Evolutionary conservation across 2,329 filamentous ascomycete genomes (phyloP).

Genomic region (Parascedosporium putredinis): DNA sequence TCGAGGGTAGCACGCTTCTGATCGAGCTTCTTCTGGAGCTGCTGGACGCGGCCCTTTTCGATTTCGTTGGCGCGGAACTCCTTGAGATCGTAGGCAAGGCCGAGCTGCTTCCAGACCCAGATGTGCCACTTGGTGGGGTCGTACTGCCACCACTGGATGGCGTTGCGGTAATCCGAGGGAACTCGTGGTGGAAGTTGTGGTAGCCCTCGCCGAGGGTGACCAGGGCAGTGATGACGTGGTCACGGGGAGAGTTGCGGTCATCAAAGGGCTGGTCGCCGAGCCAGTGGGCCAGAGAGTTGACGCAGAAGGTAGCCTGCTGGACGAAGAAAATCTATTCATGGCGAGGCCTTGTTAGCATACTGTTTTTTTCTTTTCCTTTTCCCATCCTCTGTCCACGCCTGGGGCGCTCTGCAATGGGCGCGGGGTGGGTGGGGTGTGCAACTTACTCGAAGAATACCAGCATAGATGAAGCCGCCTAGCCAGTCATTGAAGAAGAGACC

Average conservation of each 20-base stretch:
- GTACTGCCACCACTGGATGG: constrained; percentile 84
- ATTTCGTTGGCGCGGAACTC: constrained; percentile 88
- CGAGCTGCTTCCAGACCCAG: constrained; percentile 73
- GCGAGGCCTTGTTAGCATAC: not conserved
- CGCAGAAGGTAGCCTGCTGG: constrained; percentile 86
- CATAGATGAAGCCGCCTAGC: constrained; percentile 74
- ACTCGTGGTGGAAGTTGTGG: constrained; percentile 95
- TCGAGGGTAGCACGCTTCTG: constrained; percentile 73
- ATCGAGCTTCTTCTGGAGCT: constrained; percentile 86
- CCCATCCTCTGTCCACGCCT: too few relatives aligned
- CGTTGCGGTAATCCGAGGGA: constrained; percentile 87
- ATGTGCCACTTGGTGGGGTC: constrained; percentile 89
- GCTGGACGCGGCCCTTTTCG: constrained; percentile 81
- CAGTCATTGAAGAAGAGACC: constrained; percentile 75
- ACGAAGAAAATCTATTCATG: constrained; percentile 62
- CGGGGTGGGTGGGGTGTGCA: too few relatives aligned
- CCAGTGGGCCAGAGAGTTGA: constrained; percentile 87
- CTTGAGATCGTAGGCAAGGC: constrained; percentile 79
- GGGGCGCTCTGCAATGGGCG: too few relatives aligned
- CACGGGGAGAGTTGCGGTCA: constrained; percentile 82
- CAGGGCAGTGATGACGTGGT: constrained; percentile 76
- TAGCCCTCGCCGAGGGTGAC: constrained; percentile 83
- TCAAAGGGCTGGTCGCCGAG: constrained; percentile 88
- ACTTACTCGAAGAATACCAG: constrained; percentile 57
- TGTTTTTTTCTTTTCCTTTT: not conserved